Evolutionary conservation across 2,329 filamentous ascomycete species (phyloP), one percentile per base, ranked within the genome.

Genomic region (Pyrenophora teres): DNA sequence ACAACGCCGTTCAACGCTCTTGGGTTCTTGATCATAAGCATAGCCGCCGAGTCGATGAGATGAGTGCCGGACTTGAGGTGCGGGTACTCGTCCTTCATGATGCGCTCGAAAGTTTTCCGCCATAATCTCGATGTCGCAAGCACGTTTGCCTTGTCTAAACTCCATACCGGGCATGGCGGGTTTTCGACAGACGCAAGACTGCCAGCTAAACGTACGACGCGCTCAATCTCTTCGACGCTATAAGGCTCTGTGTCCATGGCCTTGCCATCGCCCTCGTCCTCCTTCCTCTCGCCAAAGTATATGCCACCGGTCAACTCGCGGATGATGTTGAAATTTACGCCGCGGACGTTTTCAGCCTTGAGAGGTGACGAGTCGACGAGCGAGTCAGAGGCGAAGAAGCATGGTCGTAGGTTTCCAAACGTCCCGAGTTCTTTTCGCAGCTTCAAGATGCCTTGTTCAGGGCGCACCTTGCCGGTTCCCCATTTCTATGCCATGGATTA

Each of bases 1-100:
- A 97, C 84, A 31, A 97, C 86, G 46, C 93, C 94, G 73, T 97
- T 97, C 46, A 97, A 81, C 18, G 86, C 84, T 9, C 87, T 82
- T 8, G 93, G 93, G 77, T 92, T 93, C 87, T 96, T 97, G 70
- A 97, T 84, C 88, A 97, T 91, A 64, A 97, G 80, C 92, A 97
- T 97, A 60, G 93, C 93, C n/a, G 93, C 93, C 50, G 86, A 90
- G 78, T 97, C 93, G 71, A 97, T 96, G 43, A 97, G 83, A 74
- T 97, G 92, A 74, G 96, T 93, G 60, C 87, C 85, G 37, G 95
- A 78, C 78, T 89, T 84, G 39, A 97, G 77, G 73, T 93, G 85
- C 2, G 93, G 92, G 78, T 95, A 97, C 80, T 97, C 93, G 61
- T 87, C 87, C 63, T 82, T 83, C 82, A 96, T 93, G 52, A 92